Percentiles rank a stretch among this genome's conserved stretches.
phyloP scores from a whole-genome alignment of 352 stramenopile species.

The Stephanocyclus meneghinianus region DNA sequence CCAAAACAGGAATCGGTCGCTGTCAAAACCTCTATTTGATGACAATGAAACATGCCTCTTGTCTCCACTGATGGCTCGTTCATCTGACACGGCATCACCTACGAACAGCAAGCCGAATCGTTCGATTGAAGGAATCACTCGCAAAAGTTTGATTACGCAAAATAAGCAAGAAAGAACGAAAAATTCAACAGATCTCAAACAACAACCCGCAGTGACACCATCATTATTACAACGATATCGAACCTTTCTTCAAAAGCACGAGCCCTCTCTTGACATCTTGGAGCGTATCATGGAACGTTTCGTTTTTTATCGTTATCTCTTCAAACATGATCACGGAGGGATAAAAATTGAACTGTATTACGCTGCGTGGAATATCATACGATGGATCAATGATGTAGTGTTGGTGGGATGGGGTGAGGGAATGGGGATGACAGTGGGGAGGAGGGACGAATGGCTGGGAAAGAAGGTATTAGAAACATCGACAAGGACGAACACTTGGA shows the following conservation, averaged over 20 bases:
- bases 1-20: not conserved
- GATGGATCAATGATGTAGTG: constrained; percentile 44
- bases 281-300: constrained; percentile 49
- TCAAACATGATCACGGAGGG: constrained; percentile 31
- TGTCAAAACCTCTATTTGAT: not conserved
- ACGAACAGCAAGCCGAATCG: not conserved
- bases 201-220: not conserved
- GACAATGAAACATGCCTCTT: not conserved
- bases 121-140: not conserved
- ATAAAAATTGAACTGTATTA: constrained; percentile 47
- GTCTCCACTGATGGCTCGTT: constrained; percentile 10
- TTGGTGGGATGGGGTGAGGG: constrained; percentile 39
- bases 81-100: not conserved
- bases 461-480: not conserved
- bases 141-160: not conserved
- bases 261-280: constrained; percentile 30
- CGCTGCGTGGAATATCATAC: constrained; percentile 42
- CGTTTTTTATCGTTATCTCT: constrained; percentile 45
- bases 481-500: not conserved
- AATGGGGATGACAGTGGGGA: constrained; percentile 43
- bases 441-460: constrained; percentile 23
- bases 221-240: constrained; percentile 31
- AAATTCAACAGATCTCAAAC: not conserved
- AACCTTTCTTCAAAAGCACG: constrained; percentile 38
- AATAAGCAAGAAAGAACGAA: not conserved